Evolutionary conservation across 768 basidiomycete species (phyloP).

Genomic region (Tubosaeta brunneosetosa): DNA sequence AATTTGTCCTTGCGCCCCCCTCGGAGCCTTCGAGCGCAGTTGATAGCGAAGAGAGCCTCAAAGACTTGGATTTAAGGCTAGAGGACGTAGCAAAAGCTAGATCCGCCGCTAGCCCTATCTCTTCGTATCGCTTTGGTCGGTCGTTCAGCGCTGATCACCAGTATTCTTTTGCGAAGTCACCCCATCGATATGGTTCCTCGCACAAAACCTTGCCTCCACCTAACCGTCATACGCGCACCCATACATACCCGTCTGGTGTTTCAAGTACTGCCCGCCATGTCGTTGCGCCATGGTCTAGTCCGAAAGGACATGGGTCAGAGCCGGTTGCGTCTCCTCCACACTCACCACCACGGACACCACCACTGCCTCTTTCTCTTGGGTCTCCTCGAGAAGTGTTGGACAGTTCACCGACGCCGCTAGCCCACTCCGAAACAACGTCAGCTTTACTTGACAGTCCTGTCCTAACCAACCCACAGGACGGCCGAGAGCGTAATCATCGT

Average conservation of each 20-base stretch:
- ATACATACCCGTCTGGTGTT: constrained; percentile 44
- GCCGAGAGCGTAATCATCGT: constrained; percentile 45
- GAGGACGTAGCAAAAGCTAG: constrained; percentile 52
- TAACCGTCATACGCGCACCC: constrained; percentile 35
- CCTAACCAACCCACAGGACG: constrained; percentile 10
- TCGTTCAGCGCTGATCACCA: constrained; percentile 29
- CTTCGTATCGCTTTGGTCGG: constrained; percentile 13
- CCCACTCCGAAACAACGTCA: constrained; percentile 11
- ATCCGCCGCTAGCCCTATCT: constrained; percentile 15
- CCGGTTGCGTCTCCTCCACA: background rate
- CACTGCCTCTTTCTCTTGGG: constrained; percentile 18
- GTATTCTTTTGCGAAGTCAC: constrained; percentile 31
- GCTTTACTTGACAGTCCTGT: constrained; percentile 5
- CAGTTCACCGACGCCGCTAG: constrained; percentile 3
- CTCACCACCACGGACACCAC: background rate
- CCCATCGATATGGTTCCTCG: constrained; percentile 60
- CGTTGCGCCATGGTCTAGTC: constrained; percentile 38
- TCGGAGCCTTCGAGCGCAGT: constrained; percentile 27
- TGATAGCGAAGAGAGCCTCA: constrained; percentile 43
- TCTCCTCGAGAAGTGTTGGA: constrained; percentile 13
- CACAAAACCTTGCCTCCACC: constrained; percentile 31
- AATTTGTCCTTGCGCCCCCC: constrained; percentile 42
- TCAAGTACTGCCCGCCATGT: constrained; percentile 33
- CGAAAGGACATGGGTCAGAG: constrained; percentile 1
- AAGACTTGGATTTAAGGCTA: constrained; percentile 60